Base-by-base conservation (phyloP, 1,284 basidiomycete genomes). In the Leccinum insolens region DNA sequence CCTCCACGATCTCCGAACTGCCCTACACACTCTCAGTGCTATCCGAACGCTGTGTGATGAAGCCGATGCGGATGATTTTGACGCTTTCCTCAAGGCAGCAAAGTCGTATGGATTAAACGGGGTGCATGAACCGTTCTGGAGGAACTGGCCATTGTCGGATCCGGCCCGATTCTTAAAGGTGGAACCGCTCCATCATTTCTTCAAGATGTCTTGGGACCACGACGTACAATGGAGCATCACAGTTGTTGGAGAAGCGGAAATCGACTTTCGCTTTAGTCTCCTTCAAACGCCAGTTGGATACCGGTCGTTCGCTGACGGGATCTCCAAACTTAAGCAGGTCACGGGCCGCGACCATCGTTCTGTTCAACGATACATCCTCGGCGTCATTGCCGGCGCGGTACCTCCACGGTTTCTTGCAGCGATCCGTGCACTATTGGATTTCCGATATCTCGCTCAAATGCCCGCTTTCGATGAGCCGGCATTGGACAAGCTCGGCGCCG, bases 161-260 rank as follows among this genome's bases (percentile, higher is more conserved):
- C 52, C 52, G 22, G 20, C 52, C 20, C 22, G 22, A 57, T 57
- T 57, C 22, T 22, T 57, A 25, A 57, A 57, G n/a, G 52, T 57
- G 7, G 52, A 57, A 25, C 15, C 64, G 4, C 41, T 65, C 5
- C 58, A 65, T 22, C 57, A 65, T n/a, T 65, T 65, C 28, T 60
- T 60, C 31, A 6, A 11, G 11, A 44, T 65, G 25, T 12, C 46
- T 14, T 65, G 41, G 57, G 41, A 65, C 49, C 58, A 65, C 46
- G 64, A 65, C 7, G 34, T 60, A 3, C 44, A 44, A 20, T 65
- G 64, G 31, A 49, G 64, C 12, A 44, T 61, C 15, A 7, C 3
- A 8, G 57, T 61, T 22, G 64, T 65, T 8, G 25, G 22, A 4
- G 28, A 9, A 25, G 52, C 14, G 20, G 52, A 57, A 57, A 57